Evolutionary conservation across 1,139 yeast genomes (phyloP).

Genomic region (Hansenula sp.): DNA sequence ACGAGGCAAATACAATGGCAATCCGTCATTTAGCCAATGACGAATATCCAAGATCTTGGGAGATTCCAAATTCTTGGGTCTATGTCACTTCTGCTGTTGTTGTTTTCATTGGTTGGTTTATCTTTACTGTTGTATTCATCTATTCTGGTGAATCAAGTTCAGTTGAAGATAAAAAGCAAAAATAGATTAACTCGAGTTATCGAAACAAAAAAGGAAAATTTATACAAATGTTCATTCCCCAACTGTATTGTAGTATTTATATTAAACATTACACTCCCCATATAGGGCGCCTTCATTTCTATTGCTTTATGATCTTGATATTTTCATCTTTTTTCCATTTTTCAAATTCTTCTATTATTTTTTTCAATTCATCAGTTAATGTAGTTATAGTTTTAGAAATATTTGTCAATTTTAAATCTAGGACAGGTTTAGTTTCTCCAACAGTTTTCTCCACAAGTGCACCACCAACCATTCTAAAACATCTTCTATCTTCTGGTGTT

Average conservation of each 20-base stretch:
- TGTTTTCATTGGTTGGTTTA: slow-evolving; percentile 73
- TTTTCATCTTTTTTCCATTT: slow-evolving; percentile 46
- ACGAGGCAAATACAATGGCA: slow-evolving; percentile 68
- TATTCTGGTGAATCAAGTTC: slow-evolving; percentile 18
- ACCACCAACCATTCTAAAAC: slow-evolving; percentile 94
- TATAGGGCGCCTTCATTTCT: too few relatives aligned
- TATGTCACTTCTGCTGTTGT: slow-evolving; percentile 68
- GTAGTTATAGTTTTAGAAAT: slow-evolving; percentile 38
- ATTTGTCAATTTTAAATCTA: slow-evolving; percentile 54
- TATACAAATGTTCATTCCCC: neutral
- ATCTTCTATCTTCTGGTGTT: slow-evolving; percentile 59
- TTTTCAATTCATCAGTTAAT: slow-evolving; percentile 42
- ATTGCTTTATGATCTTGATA: slow-evolving; percentile 1
- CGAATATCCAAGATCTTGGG: slow-evolving; percentile 93
- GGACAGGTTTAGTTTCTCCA: slow-evolving; percentile 66
- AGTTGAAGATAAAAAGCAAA: slow-evolving; percentile 22
- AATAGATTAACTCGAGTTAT: slow-evolving; percentile 1
- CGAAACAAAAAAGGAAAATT: neutral
- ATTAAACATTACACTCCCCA: too few relatives aligned
- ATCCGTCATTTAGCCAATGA: slow-evolving; percentile 95
- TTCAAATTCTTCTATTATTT: slow-evolving; percentile 53
- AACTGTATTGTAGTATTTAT: neutral
- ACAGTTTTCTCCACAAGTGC: slow-evolving; percentile 83
- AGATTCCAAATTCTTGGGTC: slow-evolving; percentile 90
- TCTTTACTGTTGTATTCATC: slow-evolving; percentile 63